Percentiles rank a stretch among this genome's conserved stretches.
phyloP scores from a whole-genome alignment of 176 grass and related monocot species.

The Raddia guianensis region DNA sequence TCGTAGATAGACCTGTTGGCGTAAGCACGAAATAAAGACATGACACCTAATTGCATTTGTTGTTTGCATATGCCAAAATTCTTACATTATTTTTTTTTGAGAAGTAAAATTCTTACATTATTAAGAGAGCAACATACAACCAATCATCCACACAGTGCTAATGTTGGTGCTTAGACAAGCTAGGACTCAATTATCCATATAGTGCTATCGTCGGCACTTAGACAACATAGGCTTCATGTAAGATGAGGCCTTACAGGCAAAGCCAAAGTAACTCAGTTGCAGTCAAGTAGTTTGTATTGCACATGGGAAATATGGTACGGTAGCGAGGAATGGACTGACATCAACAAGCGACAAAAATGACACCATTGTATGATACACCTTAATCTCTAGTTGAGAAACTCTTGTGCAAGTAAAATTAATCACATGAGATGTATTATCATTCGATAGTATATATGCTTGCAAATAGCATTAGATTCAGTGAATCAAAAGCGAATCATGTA shows the following conservation, averaged over 20 bases:
- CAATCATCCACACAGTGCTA: slow-evolving; percentile 1
- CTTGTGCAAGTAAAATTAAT: neutral
- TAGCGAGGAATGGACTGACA: neutral
- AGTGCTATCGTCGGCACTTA: neutral
- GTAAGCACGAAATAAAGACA: neutral
- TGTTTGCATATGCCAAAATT: neutral
- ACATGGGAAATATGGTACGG: neutral
- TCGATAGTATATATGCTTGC: slow-evolving; percentile 9
- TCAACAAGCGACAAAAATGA: slow-evolving; percentile 13
- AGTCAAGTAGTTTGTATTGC: neutral
- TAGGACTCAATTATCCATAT: slow-evolving; percentile 11
- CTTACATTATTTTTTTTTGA: neutral
- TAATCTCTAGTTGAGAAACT: slow-evolving; percentile 20
- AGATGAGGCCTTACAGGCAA: neutral
- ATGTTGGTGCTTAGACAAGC: neutral
- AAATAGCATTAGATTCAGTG: neutral
- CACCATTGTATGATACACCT: neutral
- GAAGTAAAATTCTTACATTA: neutral
- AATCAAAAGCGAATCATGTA: neutral
- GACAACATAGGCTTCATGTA: neutral
- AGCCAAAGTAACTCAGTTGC: neutral
- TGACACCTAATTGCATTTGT: neutral
- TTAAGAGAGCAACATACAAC: neutral
- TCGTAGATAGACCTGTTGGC: neutral
- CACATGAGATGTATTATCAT: neutral